Evolutionary conservation across 164 flowering plant genomes (phyloP), one percentile per base, ranked within the genome.

Genomic region (Dillenia suffruticosa): DNA sequence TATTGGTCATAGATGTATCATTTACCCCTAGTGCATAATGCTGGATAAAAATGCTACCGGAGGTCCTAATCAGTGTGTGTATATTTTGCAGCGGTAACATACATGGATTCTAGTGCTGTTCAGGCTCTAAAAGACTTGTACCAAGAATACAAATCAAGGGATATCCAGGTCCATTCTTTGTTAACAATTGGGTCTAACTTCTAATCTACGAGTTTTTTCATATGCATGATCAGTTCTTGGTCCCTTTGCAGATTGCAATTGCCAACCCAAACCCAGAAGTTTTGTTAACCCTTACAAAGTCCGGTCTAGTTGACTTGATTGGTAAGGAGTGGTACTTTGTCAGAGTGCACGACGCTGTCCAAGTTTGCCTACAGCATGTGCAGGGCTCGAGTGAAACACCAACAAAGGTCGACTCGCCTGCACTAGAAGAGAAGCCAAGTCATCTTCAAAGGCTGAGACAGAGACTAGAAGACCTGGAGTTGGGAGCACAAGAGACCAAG

Each of bases 251-350:
- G 96, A 79, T 89, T 9, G 97, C 92, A 16, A 82, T 95, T 72
- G 76, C 97, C 67, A 95, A 92, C 72, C 99, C 92, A 22, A 95
- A 92, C 72, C 77, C 77, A 45, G 96, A 87, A 16, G 97, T 95
- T 53, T 77, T 92, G 61, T 65, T 76, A 53, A 85, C 89, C 58
- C 77, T 95, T 22, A 50, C 94, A 51, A 85, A 72, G 61, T 74
- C 97, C 9, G 88, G 87, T 13, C 66, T 88, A 11, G 81, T 88
- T 0, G 96, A 95, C 44, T 71, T 88, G 53, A 88, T 95, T 46
- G 99, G 99, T 1, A 92, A 87, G 74, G 94, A 92, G 59, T 92
- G 99, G 98, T 92, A 72, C 72, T 95, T 92, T 72, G 99, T 94
- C 57, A 78, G 97, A 63, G 89, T 92, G 47, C 98, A 95, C 60